phyloP scores from a whole-genome alignment of 176 grass and related monocot species.

The Echinochloa phyllopogon region DNA sequence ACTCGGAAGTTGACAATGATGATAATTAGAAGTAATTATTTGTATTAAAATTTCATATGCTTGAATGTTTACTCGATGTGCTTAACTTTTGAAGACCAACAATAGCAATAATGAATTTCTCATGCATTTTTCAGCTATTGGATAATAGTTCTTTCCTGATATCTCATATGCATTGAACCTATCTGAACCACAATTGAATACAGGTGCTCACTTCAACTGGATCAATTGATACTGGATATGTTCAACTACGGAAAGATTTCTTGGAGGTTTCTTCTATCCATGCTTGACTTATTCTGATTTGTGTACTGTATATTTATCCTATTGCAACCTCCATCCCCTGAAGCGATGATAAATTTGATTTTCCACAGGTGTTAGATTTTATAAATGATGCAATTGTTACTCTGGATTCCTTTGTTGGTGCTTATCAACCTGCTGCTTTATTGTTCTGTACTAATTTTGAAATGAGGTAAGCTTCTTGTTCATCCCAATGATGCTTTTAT shows the following conservation, averaged over 20 bases:
- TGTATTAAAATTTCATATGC: not conserved
- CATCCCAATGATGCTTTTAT: constrained; percentile 31
- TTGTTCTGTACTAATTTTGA: constrained; percentile 83
- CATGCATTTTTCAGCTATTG: constrained; percentile 10
- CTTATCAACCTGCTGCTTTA: constrained; percentile 82
- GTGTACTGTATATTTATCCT: constrained; percentile 9
- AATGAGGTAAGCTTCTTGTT: constrained; percentile 64
- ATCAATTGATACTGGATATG: constrained; percentile 66
- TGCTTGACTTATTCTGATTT: constrained; percentile 33
- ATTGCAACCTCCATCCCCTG: not conserved
- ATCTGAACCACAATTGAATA: constrained; percentile 32
- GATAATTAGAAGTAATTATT: not conserved
- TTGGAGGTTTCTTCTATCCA: constrained; percentile 66
- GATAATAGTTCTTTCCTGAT: constrained; percentile 13
- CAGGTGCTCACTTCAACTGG: constrained; percentile 68
- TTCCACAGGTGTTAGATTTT: constrained; percentile 89
- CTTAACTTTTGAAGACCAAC: not conserved
- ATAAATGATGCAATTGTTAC: constrained; percentile 91
- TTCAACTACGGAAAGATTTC: constrained; percentile 85
- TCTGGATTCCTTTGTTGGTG: constrained; percentile 86
- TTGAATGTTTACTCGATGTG: not conserved
- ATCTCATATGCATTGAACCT: constrained; percentile 20
- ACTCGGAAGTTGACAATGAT: constrained; percentile 5
- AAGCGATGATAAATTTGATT: constrained; percentile 40
- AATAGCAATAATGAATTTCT: constrained; percentile 9